phyloP scores from a whole-genome alignment of 495 filamentous ascomycete species.

The Xylaria scruposa region DNA sequence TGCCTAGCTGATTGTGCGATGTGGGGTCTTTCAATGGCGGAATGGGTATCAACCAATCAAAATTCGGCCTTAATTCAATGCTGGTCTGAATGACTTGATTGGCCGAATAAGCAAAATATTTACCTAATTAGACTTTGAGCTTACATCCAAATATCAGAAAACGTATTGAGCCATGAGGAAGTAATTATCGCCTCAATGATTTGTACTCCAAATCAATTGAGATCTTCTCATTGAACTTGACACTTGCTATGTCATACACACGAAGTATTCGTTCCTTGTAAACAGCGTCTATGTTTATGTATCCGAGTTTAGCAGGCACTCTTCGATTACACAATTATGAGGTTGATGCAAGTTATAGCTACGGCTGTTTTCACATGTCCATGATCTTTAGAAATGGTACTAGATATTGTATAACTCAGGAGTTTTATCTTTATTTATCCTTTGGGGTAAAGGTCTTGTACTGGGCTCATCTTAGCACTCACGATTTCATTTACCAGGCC shows the following conservation, averaged over 20 bases:
- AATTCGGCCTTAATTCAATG: not conserved
- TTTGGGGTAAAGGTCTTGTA: not conserved
- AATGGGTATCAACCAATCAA: slow-evolving; percentile 12
- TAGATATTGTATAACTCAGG: not conserved
- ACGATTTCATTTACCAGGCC: not conserved
- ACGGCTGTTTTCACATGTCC: not conserved
- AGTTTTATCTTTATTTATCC: not conserved
- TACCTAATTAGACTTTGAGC: too few species aligned
- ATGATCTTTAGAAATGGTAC: not conserved
- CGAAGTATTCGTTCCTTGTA: too few species aligned
- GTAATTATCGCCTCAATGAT: too few species aligned
- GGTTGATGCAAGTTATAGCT: not conserved
- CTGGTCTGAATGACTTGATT: not conserved
- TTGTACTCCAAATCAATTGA: too few species aligned
- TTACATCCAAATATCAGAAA: too few species aligned
- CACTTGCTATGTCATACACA: too few species aligned
- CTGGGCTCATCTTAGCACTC: not conserved
- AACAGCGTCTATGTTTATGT: too few species aligned
- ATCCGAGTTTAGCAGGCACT: too few species aligned
- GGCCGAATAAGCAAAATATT: not conserved
- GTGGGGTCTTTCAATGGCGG: slow-evolving; percentile 26
- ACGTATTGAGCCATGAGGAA: too few species aligned
- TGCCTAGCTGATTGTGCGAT: slow-evolving; percentile 29
- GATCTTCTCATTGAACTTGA: too few species aligned
- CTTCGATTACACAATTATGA: too few species aligned